Base-by-base conservation (phyloP, 305 asterid genomes). In the Solanum hybrid region DNA sequence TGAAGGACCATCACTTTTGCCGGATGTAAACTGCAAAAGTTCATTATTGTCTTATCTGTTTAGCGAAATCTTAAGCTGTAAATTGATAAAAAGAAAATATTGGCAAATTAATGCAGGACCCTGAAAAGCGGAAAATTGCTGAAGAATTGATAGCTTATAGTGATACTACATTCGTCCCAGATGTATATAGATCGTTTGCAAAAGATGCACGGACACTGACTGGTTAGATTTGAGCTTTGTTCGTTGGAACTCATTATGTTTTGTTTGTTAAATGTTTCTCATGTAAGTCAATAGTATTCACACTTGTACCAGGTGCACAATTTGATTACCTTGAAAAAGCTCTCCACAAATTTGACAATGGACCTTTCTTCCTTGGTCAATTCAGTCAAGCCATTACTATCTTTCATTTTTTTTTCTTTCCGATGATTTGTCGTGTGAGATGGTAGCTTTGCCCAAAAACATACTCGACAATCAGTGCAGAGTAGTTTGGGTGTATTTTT, bases 321-420 rank as follows among this genome's bases (percentile, higher is more conserved):
- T 96, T 93, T 31, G 98, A 96, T 93, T 92, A 94, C 94, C 91
- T 97, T 91, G 99, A 97, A 92, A 92, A 92, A 73, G 97, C 97
- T 65, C 96, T 97, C 61, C 68, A 90, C 36, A 95, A 95, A 92
- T 95, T 92, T 85, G 93, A 92, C 0, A 95, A 95, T 76, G 99
- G 99, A 8, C 97, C 96, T 79, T 97, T 97, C 95, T 94, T 97
- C 94, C 96, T 96, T n/a, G 98, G 98, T 36, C 83, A 61, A 82
- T 94, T 96, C 91, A 96, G 98, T 91, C 94, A 88, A 89, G 98
- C 95, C 88, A 92, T 92, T 91, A 32, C 85, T 7, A 17, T 27
- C 20, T 27, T 83, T 20, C 7, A 27, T 88, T 41, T 57, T 36
- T 29, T 79, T 89, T 61, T 79, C 57, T 20, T 79, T 79, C n/a